Evolutionary conservation across 2,329 filamentous ascomycete species (phyloP).

Genomic region (Alternaria viburni): DNA sequence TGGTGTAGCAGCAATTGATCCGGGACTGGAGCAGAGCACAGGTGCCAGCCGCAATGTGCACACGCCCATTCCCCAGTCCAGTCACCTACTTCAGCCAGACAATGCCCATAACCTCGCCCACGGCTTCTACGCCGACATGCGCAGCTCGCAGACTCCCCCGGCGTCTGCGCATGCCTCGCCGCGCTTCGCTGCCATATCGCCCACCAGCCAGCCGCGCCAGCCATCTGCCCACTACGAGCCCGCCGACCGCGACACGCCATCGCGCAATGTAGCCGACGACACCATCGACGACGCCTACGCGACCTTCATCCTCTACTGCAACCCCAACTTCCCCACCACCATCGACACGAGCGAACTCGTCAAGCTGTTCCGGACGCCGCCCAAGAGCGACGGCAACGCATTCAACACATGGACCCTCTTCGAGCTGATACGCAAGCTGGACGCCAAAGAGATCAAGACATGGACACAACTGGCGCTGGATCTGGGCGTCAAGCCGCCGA

Average conservation of each 20-base stretch:
- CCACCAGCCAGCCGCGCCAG: slow-evolving; percentile 45
- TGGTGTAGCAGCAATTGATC: slow-evolving; percentile 45
- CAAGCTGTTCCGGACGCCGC: slow-evolving; percentile 78
- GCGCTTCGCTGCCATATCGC: slow-evolving; percentile 47
- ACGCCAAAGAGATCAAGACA: slow-evolving; percentile 84
- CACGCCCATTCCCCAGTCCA: slow-evolving; percentile 40
- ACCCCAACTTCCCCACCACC: slow-evolving; percentile 75
- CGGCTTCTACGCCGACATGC: slow-evolving; percentile 49
- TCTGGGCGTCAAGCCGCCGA: slow-evolving; percentile 86
- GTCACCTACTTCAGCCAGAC: slow-evolving; percentile 45
- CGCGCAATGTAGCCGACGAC: slow-evolving; percentile 69
- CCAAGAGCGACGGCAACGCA: slow-evolving; percentile 84
- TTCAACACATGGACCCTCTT: slow-evolving; percentile 82
- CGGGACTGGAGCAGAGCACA: slow-evolving; percentile 44
- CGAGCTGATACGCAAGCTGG: slow-evolving; percentile 78
- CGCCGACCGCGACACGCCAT: slow-evolving; percentile 65
- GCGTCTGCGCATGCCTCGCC: slow-evolving; percentile 48
- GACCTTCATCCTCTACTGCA: slow-evolving; percentile 87
- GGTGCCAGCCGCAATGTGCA: slow-evolving; percentile 44
- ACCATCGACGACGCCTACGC: slow-evolving; percentile 85
- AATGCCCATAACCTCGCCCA: slow-evolving; percentile 44
- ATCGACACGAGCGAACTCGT: slow-evolving; percentile 74
- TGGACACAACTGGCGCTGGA: slow-evolving; percentile 88
- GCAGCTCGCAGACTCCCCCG: slow-evolving; percentile 45
- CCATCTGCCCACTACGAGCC: slow-evolving; percentile 44